phyloP scores from a whole-genome alignment of 2,329 filamentous ascomycete species.

The Trichoderma sp. region DNA sequence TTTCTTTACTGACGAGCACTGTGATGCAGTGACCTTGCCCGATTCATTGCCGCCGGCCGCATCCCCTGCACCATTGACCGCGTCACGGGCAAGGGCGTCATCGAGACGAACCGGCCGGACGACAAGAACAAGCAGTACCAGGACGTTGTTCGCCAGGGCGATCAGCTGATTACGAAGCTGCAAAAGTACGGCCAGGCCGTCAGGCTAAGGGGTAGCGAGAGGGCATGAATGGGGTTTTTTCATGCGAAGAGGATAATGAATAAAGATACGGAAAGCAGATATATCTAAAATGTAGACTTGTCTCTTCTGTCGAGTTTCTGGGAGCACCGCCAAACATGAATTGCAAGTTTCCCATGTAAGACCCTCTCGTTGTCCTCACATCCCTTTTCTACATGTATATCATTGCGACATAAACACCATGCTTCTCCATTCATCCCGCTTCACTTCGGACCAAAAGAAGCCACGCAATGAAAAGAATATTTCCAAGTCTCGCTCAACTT shows the following conservation, averaged over 20 bases:
- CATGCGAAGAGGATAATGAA: too few species aligned
- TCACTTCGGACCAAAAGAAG: background rate
- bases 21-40: conserved; percentile 76
- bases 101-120: conserved; percentile 96
- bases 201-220: conserved; percentile 88
- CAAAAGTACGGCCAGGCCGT: conserved; percentile 99
- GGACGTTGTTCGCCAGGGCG: conserved; percentile 95
- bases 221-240: too few species aligned
- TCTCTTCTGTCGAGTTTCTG: too few species aligned
- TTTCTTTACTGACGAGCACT: background rate
- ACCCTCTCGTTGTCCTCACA: too few species aligned
- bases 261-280: too few species aligned
- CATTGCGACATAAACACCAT: too few species aligned
- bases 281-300: too few species aligned
- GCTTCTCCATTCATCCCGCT: background rate
- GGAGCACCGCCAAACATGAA: too few species aligned
- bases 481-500: conserved; percentile 15
- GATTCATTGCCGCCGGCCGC: conserved; percentile 92
- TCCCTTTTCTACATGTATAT: too few species aligned
- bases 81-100: conserved; percentile 92
- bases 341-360: too few species aligned
- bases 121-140: conserved; percentile 99
- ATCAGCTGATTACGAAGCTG: conserved; percentile 96
- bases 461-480: background rate
- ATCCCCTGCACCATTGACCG: conserved; percentile 98